Percentiles rank a stretch among this genome's conserved stretches.
phyloP scores from a whole-genome alignment of 1,139 yeast species.

The Sugiyamaella xylanicola region DNA sequence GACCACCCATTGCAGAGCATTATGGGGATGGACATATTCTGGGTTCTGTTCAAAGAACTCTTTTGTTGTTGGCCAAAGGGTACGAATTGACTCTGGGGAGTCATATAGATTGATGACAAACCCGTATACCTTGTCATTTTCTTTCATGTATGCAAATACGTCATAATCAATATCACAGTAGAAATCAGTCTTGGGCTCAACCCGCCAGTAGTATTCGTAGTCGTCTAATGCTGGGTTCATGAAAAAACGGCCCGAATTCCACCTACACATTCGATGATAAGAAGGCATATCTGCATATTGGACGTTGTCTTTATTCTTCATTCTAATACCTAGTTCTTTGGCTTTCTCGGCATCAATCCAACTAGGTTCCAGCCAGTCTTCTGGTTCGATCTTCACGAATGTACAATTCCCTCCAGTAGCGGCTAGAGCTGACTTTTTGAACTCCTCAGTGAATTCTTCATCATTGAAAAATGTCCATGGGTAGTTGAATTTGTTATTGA shows the following conservation, averaged over 20 bases:
- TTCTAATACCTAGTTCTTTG: constrained; percentile 47
- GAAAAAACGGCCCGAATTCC: constrained; percentile 65
- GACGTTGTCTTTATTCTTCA: constrained; percentile 51
- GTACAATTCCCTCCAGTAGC: constrained; percentile 55
- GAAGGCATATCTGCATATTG: constrained; percentile 66
- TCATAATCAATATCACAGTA: constrained; percentile 72
- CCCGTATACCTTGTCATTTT: constrained; percentile 66
- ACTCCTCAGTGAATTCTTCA: constrained; percentile 59
- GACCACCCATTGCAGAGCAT: constrained; percentile 72
- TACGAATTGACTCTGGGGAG: constrained; percentile 59
- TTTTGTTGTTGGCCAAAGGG: constrained; percentile 71
- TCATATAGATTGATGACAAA: constrained; percentile 70
- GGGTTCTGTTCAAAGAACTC: constrained; percentile 59
- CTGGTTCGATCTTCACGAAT: constrained; percentile 56
- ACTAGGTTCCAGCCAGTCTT: constrained; percentile 67
- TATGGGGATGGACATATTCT: constrained; percentile 63
- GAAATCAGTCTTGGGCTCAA: constrained; percentile 74
- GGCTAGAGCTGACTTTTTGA: constrained; percentile 49
- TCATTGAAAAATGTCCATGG: constrained; percentile 84
- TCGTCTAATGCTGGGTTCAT: constrained; percentile 61
- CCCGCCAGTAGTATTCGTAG: constrained; percentile 71
- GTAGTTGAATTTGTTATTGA: constrained; percentile 69
- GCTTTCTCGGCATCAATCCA: constrained; percentile 50
- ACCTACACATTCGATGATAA: constrained; percentile 80
- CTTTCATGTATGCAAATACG: constrained; percentile 71